Evolutionary conservation across 768 basidiomycete genomes (phyloP), one percentile per base, ranked within the genome.

Genomic region (Suillus lakei): DNA sequence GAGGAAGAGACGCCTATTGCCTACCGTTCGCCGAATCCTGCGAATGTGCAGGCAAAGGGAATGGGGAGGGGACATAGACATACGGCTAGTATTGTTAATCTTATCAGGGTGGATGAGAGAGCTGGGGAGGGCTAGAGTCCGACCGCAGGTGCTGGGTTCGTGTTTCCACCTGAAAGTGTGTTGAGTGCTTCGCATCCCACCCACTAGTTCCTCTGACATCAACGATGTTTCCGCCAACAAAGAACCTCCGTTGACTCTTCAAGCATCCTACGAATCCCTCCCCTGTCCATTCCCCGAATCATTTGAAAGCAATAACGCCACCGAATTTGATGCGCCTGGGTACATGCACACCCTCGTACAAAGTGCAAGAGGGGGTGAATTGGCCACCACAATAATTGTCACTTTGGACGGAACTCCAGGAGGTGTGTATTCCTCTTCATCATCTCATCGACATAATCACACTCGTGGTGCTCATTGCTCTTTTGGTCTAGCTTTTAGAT

Each of bases 81-180:
- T 73, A 94, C 92, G 2, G 93, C 93, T 26, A 92, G 90, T 68
- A 95, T 95, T 67, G 91, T 89, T 15, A 93, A 91, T 72, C 77
- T 94, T 65, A 92, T 94, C 62, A 82, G 91, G 10, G 86, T 88
- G 5, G 91, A 92, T 44, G 91, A 94, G 70, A 78, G 91, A 28
- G 63, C 91, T 89, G 56, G 58, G 71, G 93, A 92, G 69, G 91
- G 90, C 2, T 93, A 91, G 92, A 92, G 91, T 76, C 89, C 91
- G 7, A 88, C 92, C 63, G 70, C 83, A 73, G 82, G 80, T 32
- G 80, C 82, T 59, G 77, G 81, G 0, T 90, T 91, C 67, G 80
- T 77, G 38, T 81, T 86, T 68, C 84, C 86, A 16, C 80, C 83
- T 15, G 78, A 77, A 28, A 32, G n/a, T n/a, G n/a, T n/a, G n/a